phyloP scores from a whole-genome alignment of 2,329 filamentous ascomycete species.

The Verticillium klebahnii region DNA sequence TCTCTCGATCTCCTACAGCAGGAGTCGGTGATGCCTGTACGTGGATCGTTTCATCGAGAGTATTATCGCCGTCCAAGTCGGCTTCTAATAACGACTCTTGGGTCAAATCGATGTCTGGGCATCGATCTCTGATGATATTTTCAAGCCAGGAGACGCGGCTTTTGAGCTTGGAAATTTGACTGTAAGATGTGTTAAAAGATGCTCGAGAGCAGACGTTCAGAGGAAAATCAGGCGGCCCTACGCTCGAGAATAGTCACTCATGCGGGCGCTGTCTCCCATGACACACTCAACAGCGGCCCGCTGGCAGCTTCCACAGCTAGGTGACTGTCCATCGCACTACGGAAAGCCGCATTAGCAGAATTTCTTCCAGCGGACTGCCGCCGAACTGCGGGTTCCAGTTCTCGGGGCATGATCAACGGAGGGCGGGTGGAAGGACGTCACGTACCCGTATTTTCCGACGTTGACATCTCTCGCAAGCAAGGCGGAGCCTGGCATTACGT shows the following conservation, averaged over 20 bases:
- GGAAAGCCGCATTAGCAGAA: too few species aligned
- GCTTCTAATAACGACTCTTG: not conserved
- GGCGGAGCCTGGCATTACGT: slow-evolving; percentile 20
- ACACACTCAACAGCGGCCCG: slow-evolving; percentile 35
- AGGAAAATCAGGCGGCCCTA: slow-evolving; percentile 16
- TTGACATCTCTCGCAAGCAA: slow-evolving; percentile 30
- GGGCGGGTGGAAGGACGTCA: not conserved
- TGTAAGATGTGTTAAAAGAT: not conserved
- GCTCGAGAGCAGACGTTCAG: not conserved
- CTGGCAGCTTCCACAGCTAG: slow-evolving; percentile 36
- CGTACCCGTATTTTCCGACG: slow-evolving; percentile 43
- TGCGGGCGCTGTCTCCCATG: slow-evolving; percentile 36
- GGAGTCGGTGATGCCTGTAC: not conserved
- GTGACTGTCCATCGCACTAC: slow-evolving; percentile 39
- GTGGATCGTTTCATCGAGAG: not conserved
- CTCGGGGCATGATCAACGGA: too few species aligned
- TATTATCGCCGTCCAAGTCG: not conserved
- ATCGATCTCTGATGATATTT: slow-evolving; percentile 32
- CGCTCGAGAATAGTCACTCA: slow-evolving; percentile 36
- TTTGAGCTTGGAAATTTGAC: slow-evolving; percentile 28
- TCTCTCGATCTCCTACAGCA: too few species aligned
- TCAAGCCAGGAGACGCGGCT: slow-evolving; percentile 41
- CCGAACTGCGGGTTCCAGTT: too few species aligned
- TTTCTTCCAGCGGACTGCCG: too few species aligned
- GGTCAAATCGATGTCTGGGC: slow-evolving; percentile 36